A percentile compares a stretch with the other conserved stretches of the same genome.
phyloP scores from a whole-genome alignment of 768 basidiomycete species.

The Serendipita indica region DNA sequence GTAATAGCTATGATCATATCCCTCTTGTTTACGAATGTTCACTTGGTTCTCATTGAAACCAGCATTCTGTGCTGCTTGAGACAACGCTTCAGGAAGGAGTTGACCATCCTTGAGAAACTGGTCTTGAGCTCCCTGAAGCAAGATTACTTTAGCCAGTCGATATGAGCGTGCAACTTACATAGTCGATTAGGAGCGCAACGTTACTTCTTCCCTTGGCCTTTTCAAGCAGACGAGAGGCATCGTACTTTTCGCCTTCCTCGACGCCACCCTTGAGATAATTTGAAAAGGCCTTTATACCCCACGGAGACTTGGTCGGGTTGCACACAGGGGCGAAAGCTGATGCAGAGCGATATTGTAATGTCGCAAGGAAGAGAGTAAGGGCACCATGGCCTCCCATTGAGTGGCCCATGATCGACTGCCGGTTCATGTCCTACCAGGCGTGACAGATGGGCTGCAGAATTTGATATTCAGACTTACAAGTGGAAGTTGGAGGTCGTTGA shows the following conservation, averaged over 20 bases:
- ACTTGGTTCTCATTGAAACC: conserved; percentile 66
- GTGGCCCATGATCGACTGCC: conserved; percentile 87
- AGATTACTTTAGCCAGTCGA: not conserved
- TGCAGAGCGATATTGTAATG: conserved; percentile 63
- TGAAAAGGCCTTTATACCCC: conserved; percentile 84
- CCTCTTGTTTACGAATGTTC: conserved; percentile 60
- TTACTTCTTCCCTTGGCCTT: conserved; percentile 35
- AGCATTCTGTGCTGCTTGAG: conserved; percentile 56
- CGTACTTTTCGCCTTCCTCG: conserved; percentile 62
- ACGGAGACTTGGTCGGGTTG: conserved; percentile 74
- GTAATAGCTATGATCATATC: conserved; percentile 82
- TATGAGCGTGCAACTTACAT: conserved; percentile 32
- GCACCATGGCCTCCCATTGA: conserved; percentile 98
- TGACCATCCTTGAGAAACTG: conserved; percentile 76
- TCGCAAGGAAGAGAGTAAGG: conserved; percentile 70
- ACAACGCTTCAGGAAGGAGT: conserved; percentile 79
- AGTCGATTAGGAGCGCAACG: conserved; percentile 74
- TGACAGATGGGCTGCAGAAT: not conserved
- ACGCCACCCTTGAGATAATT: conserved; percentile 70
- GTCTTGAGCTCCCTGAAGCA: conserved; percentile 61
- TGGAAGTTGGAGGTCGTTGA: conserved; percentile 58
- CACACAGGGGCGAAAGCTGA: conserved; percentile 80
- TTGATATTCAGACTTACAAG: conserved; percentile 38
- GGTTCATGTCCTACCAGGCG: conserved; percentile 49
- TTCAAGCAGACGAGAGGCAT: conserved; percentile 71